A percentile compares a stretch with the other conserved stretches of the same genome.
phyloP scores from a whole-genome alignment of 2,329 filamentous ascomycete genomes.

The Cladosporium velox region DNA sequence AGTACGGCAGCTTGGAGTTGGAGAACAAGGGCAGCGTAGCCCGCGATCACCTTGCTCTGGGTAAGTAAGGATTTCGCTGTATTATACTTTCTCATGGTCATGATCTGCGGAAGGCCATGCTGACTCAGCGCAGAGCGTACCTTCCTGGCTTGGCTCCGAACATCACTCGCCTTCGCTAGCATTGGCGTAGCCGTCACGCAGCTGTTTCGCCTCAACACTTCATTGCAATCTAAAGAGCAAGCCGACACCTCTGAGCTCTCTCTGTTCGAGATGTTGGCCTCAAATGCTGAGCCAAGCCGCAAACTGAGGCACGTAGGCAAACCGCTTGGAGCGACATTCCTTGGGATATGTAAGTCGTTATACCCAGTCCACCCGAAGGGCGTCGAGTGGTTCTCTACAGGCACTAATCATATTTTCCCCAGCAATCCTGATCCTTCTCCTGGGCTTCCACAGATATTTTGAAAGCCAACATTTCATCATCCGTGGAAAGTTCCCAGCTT shows the following conservation, averaged over 20 bases:
- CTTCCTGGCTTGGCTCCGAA: conserved; percentile 82
- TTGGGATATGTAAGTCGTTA: conserved; percentile 58
- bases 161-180: conserved; percentile 76
- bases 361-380: neutral
- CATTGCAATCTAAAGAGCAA: conserved; percentile 44
- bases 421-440: conserved; percentile 70
- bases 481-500: conserved; percentile 76
- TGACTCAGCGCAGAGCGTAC: conserved; percentile 65
- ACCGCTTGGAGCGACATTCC: conserved; percentile 74
- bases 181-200: conserved; percentile 85
- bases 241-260: conserved; percentile 19
- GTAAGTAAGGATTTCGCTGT: conserved; percentile 48
- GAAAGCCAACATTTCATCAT: conserved; percentile 79
- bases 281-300: conserved; percentile 16
- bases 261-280: conserved; percentile 14
- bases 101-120: neutral
- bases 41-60: conserved; percentile 76
- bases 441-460: conserved; percentile 79
- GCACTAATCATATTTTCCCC: neutral
- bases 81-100: neutral
- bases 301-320: conserved; percentile 61
- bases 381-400: neutral
- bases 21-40: conserved; percentile 87
- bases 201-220: conserved; percentile 78
- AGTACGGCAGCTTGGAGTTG: conserved; percentile 69